Base-by-base conservation (phyloP, 768 basidiomycete species). In the Wakefieldia striispora region DNA sequence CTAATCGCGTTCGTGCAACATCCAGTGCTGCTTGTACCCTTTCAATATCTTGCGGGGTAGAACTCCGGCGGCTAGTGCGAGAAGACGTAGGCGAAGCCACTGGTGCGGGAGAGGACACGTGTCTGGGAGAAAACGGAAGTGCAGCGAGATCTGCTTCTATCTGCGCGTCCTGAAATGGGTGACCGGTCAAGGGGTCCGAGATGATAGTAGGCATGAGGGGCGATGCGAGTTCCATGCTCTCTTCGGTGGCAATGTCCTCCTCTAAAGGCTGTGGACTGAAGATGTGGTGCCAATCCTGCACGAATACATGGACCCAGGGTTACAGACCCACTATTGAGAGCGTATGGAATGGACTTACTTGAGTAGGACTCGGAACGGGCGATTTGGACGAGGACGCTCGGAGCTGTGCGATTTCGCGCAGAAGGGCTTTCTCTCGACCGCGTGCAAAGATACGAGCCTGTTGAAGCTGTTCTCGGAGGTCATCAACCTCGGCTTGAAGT, bases 171-270 rank as follows among this genome's bases (percentile, higher is more conserved):
- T 27, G 33, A 23, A 27, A 21, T 11, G 33, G 23, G 13, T 20
- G 38, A 1, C 14, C 21, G 1, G 67, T 45, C 17, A 60, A 17
- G 11, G 14, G 46, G 3, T 43, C 31, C 6, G 61, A 48, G 16
- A 64, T 36, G n/a, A 59, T 52, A 12, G 60, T 72, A 13, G 75
- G 75, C 41, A 70, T 44, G 11, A 80, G 62, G n/a, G 79, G 78
- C 6, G 78, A 77, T 4, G 72, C 78, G 5, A 81, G 72, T 40
- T 79, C 78, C 79, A 81, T 79, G 6, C 74, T 74, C 45, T 71
- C 63, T 45, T 77, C 75, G 8, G 69, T 64, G 27, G 72, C 68
- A 14, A 68, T 55, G 11, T 58, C 56, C 10, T 53, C 63, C 10
- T 72, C 75, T 4, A 74, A 55, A 1, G 67, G 56, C 26, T 61